Base-by-base conservation (phyloP, 1,139 yeast genomes). In the Scheffersomyces insectosa region DNA sequence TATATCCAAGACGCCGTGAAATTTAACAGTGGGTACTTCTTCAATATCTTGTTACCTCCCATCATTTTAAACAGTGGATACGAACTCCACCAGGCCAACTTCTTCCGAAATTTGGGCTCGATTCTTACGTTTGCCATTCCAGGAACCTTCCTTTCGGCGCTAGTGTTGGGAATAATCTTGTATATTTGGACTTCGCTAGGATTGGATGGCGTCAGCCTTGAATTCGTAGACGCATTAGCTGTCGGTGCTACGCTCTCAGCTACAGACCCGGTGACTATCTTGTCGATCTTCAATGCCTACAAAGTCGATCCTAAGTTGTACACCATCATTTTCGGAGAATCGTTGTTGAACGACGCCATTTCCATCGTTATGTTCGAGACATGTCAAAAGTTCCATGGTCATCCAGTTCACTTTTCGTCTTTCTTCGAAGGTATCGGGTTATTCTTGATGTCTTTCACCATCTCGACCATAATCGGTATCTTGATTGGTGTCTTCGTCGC, bases 361-460 rank as follows among this genome's bases (percentile, higher is more conserved):
- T 91, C 98, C 49, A 95, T 95, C 63, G 99, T 95, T 55, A 93
- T 95, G 96, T 95, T 95, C 69, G 99, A 95, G 70, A 95, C 99
- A 0, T 91, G 98, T 59, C 98, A 91, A 65, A 89, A 90, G 65
- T 89, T 95, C 64, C 95, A 91, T 57, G 98, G 96, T 34, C 86
- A 88, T 55, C 67, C 68, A 0, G 88, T 93, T 9, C 80, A 81
- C 40, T 74, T 91, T 49, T 75, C 89, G 6, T 85, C 93, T 13
- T 68, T 93, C 41, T 89, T 95, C 63, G 95, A 89, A 69, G 99
- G 99, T 76, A 78, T 90, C 39, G 97, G 98, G 1, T 77, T 95
- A 52, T 95, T 95, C 66, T 68, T 93, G 60, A 86, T 93, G 87
- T 90, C 96, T 1, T 95, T 95, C 62, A 88, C 97, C 31, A 84